Percentiles rank a stretch among this genome's conserved stretches.
phyloP scores from a whole-genome alignment of 305 asterid genomes.

The Ilex paraguariensis region DNA sequence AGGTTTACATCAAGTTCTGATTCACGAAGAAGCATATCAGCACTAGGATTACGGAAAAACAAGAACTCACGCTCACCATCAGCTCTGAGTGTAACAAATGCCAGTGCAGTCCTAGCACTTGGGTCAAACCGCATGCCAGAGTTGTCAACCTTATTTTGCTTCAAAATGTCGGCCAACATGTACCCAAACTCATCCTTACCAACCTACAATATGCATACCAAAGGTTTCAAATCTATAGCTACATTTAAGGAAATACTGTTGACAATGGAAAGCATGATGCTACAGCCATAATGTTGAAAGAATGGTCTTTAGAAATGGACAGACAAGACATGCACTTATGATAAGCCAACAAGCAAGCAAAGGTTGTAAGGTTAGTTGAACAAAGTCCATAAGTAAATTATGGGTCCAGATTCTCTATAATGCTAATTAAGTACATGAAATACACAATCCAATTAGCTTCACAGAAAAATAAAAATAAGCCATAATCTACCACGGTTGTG shows the following conservation, averaged over 20 bases:
- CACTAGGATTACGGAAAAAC: slow-evolving; percentile 21
- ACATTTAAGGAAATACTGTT: not conserved
- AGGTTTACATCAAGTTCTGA: slow-evolving; percentile 21
- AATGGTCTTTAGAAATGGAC: not conserved
- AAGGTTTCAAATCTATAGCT: not conserved
- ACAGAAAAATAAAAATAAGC: too few relatives aligned
- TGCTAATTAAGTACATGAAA: too few relatives aligned
- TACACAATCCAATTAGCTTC: too few relatives aligned
- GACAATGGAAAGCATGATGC: not conserved
- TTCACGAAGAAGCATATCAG: slow-evolving; percentile 19
- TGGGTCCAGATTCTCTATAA: too few relatives aligned
- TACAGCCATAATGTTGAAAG: not conserved
- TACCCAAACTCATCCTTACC: slow-evolving; percentile 28
- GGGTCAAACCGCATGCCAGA: slow-evolving; percentile 20
- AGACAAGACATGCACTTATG: not conserved
- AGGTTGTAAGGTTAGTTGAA: too few relatives aligned
- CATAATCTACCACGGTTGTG: too few relatives aligned
- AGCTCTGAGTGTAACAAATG: slow-evolving; percentile 19
- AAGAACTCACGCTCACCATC: slow-evolving; percentile 28
- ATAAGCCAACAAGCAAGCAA: too few relatives aligned
- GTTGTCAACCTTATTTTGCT: slow-evolving; percentile 14
- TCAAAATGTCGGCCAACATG: slow-evolving; percentile 23
- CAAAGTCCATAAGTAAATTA: too few relatives aligned
- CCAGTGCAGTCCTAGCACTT: slow-evolving; percentile 22
- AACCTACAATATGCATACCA: not conserved